These are phyloP conservation scores for Fagopyrum esculentum DNA, from an alignment of 148 eudicot species.

Conservation along the genomic window DNA sequence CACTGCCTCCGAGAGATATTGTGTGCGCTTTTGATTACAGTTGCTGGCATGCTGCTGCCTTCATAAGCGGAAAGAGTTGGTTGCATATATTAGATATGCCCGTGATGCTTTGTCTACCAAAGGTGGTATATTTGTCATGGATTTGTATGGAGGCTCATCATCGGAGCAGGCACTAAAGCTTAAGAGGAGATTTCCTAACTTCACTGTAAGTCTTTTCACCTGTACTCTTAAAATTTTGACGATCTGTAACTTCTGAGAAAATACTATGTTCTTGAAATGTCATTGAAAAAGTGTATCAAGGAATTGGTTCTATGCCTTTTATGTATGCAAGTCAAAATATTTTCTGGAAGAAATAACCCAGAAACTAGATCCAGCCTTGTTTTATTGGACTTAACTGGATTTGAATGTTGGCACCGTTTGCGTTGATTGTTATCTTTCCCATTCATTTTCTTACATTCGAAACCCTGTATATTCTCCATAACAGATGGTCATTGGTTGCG, in stretches of 20 bases:
- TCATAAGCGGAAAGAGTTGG: conserved; percentile 71
- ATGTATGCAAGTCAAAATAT: not conserved
- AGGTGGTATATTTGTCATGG: conserved; percentile 96
- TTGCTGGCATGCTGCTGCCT: conserved; percentile 97
- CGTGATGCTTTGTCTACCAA: conserved; percentile 48
- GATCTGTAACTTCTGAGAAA: not conserved
- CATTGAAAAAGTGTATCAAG: not conserved
- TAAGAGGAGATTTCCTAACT: conserved; percentile 82
- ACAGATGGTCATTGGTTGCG: conserved; percentile 88
- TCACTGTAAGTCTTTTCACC: conserved; percentile 49
- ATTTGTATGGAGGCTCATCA: conserved; percentile 92
- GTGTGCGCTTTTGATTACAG: conserved; percentile 97
- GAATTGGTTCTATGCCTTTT: not conserved
- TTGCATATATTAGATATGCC: conserved; percentile 74
- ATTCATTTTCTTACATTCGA: not conserved
- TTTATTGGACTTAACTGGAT: not conserved
- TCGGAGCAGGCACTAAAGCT: conserved; percentile 72
- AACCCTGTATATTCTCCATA: not conserved
- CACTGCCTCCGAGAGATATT: conserved; percentile 65
- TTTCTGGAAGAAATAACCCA: not conserved
- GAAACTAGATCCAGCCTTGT: not conserved
- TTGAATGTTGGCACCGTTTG: not conserved
- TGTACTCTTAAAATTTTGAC: not conserved
- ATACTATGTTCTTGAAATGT: not conserved
- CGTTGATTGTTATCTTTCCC: not conserved